Percentiles rank a stretch among this genome's conserved stretches.
Evolutionary conservation across 371 early-diverging fungal genomes (phyloP).

Genomic region (Nematocida ironsii): DNA sequence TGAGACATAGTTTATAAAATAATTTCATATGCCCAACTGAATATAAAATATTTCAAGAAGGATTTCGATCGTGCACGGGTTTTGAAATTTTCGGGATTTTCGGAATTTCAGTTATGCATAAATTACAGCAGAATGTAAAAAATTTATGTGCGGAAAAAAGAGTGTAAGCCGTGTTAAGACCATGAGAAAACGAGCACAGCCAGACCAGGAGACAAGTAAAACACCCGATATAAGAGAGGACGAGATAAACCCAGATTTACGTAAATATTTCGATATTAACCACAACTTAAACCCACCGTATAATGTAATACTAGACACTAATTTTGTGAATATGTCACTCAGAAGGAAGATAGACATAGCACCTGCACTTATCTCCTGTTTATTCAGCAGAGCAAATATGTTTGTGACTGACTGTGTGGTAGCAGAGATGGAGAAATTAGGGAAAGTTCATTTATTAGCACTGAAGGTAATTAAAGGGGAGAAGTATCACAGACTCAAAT

Average conservation of each 20-base stretch:
- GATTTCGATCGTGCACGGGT: too few relatives aligned
- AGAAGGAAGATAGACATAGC: conserved; percentile 94
- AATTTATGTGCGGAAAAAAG: conserved; percentile 58
- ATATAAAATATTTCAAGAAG: too few relatives aligned
- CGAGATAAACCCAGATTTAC: conserved; percentile 55
- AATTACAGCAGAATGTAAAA: neutral
- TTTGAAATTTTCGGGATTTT: neutral
- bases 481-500: conserved; percentile 80
- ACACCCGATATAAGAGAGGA: conserved; percentile 43
- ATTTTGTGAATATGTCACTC: conserved; percentile 98
- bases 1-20: too few relatives aligned
- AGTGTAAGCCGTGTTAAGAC: conserved; percentile 37
- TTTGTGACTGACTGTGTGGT: conserved; percentile 98
- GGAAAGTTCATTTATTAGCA: conserved; percentile 89
- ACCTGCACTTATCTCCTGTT: conserved; percentile 92
- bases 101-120: neutral
- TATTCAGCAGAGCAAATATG: conserved; percentile 78
- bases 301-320: conserved; percentile 94
- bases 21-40: too few relatives aligned
- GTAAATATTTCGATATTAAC: conserved; percentile 79
- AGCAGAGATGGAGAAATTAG: conserved; percentile 97
- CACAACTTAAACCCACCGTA: conserved; percentile 93
- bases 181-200: conserved; percentile 28
- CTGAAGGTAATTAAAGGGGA: conserved; percentile 69
- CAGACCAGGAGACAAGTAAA: conserved; percentile 18